Base-by-base conservation (phyloP, 2,329 filamentous ascomycete species). In the Metarhizium guizhouense region DNA sequence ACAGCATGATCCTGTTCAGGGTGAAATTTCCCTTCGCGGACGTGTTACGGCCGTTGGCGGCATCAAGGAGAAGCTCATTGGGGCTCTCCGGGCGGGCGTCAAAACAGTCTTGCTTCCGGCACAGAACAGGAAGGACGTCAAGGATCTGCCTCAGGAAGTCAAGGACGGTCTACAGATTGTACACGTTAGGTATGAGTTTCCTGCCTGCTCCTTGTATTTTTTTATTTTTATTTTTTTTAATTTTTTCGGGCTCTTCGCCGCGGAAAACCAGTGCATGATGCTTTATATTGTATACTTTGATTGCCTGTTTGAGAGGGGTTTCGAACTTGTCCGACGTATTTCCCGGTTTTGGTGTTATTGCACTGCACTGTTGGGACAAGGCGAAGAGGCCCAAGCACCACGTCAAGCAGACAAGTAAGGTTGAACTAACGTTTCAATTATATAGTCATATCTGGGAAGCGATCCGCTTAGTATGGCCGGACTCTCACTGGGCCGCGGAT, bases 41-140 rank as follows among this genome's bases (percentile, higher is more conserved):
- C 85, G 91, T 61, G 88, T 99, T 56, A 90, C 94, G 72, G 90
- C 93, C 30, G 94, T 99, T 40, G 94, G 94, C 54, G 94, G 94
- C 18, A 97, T 99, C 75, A 96, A 97, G 74, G 93, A 99, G 82
- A 99, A 99, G 72, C 79, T 97, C 54, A 97, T 99, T 67, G 94
- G 94, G 25, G 94, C 94, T 8, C 78, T 95, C 67, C 82, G 93
- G 55, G 94, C 94, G 2, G 94, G 94, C 32, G 93, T 99, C 59
- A 95, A 96, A 79, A 93, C 90, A 36, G 93, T 99, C 7, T 71
- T 99, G 58, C 76, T 99, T 7, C 94, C 94, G 3, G 82, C 86
- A 36, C 87, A 89, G 63, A 99, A 99, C 70, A 82, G 86, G 60
- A 97, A 97, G 74, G 94, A 99, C 68, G 87, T 88, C 57, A 88